phyloP scores from a whole-genome alignment of 192 early-diverging fungal genomes.

The Chytriomyces hyalinus region DNA sequence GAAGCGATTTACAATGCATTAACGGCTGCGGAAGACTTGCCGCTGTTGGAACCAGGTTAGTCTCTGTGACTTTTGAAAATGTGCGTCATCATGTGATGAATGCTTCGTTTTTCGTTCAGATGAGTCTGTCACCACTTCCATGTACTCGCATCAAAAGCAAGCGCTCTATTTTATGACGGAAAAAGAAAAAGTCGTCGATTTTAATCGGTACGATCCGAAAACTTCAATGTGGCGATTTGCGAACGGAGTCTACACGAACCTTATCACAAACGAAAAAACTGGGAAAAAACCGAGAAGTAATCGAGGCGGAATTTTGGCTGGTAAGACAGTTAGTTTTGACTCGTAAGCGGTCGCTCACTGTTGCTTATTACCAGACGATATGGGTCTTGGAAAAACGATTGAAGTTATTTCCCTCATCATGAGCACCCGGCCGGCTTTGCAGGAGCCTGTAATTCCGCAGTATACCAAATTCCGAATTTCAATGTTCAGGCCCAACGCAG shows the following conservation, averaged over 20 bases:
- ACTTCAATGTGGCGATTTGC: constrained; percentile 48
- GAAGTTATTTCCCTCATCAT: constrained; percentile 55
- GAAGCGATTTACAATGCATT: constrained; percentile 67
- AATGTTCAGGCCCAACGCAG: background rate
- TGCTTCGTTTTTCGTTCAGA: constrained; percentile 32
- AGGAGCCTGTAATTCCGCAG: background rate
- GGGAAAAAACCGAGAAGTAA: constrained; percentile 51
- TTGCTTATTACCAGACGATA: constrained; percentile 48
- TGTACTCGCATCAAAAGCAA: constrained; percentile 84
- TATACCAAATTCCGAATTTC: constrained; percentile 11
- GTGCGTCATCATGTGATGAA: background rate
- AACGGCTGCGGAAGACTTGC: constrained; percentile 52
- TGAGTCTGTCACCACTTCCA: constrained; percentile 47
- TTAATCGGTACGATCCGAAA: constrained; percentile 52
- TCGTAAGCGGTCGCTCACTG: too few relatives aligned
- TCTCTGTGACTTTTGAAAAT: constrained; percentile 6
- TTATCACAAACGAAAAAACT: constrained; percentile 56
- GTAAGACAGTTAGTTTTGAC: constrained; percentile 13
- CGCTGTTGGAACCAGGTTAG: constrained; percentile 59
- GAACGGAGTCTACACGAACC: constrained; percentile 50
- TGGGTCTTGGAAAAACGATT: constrained; percentile 62
- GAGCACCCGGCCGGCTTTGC: constrained; percentile 20
- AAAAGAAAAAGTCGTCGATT: constrained; percentile 72
- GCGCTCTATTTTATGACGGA: constrained; percentile 80
- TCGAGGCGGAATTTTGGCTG: constrained; percentile 67